Conservation (phyloP, 2,329 filamentous ascomycete genomes). For the Microascus cirrosus region DNA sequence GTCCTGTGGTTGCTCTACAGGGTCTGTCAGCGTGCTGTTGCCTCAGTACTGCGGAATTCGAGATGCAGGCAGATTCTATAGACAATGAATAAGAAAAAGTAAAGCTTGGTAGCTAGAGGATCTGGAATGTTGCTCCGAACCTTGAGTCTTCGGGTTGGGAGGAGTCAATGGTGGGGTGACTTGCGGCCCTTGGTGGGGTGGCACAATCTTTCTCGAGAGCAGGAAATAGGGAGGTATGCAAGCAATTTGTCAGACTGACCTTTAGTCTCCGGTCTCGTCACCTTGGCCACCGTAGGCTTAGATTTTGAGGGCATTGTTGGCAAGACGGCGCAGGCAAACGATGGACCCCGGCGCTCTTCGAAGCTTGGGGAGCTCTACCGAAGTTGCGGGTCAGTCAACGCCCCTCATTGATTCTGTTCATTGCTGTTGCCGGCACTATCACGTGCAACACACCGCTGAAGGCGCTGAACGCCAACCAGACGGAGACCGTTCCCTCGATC, state of each 20-base stretch:
- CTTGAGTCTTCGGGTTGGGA: background rate
- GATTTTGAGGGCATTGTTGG: constrained; percentile 24
- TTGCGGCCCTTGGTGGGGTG: background rate
- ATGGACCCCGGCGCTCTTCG: no score
- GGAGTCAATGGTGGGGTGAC: background rate
- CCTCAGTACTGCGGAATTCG: background rate
- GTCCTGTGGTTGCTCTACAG: background rate
- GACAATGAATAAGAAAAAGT: background rate
- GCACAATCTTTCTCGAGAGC: background rate
- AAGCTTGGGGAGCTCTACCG: background rate
- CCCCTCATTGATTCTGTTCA: background rate
- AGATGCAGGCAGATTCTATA: background rate
- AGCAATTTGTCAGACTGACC: constrained; percentile 7
- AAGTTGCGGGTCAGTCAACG: background rate
- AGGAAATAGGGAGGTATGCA: background rate
- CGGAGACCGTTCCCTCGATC: background rate
- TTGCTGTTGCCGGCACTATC: background rate
- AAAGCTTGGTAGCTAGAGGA: background rate
- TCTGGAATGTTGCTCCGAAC: background rate
- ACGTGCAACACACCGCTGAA: background rate
- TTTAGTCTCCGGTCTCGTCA: constrained; percentile 10
- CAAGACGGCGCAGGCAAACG: background rate
- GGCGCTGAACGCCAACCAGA: background rate
- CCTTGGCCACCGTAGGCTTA: constrained; percentile 21
- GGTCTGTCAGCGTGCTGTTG: background rate